These are phyloP conservation scores for Pleurotus tuoliensis DNA, from an alignment of 768 basidiomycete species.

Conservation along the genomic window DNA sequence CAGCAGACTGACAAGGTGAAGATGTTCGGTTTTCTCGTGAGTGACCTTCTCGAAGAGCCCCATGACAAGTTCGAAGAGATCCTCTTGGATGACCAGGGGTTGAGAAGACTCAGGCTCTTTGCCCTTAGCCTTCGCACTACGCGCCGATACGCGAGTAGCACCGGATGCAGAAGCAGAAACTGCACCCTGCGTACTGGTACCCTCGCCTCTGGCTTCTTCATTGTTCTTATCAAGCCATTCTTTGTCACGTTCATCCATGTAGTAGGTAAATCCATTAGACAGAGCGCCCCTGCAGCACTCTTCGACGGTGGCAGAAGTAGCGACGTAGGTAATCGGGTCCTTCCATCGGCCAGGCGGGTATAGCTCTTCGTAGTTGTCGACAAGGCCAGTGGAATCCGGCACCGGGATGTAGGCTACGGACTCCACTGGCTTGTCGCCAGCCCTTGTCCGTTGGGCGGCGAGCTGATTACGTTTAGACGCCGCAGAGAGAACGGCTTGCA, in stretches of 20 bases:
- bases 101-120: constrained; percentile 73
- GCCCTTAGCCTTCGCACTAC: constrained; percentile 76
- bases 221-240: constrained; percentile 95
- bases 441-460: constrained; percentile 22
- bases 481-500: constrained; percentile 47
- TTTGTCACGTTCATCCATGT: constrained; percentile 94
- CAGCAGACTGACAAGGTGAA: constrained; percentile 72
- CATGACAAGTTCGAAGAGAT: constrained; percentile 95
- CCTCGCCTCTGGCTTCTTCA: constrained; percentile 79
- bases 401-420: constrained; percentile 84
- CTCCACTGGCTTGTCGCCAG: constrained; percentile 22
- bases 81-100: constrained; percentile 73
- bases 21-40: constrained; percentile 83
- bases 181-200: constrained; percentile 74
- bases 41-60: constrained; percentile 89
- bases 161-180: constrained; percentile 40
- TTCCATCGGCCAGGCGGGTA: constrained; percentile 70
- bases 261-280: constrained; percentile 78
- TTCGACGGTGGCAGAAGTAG: constrained; percentile 84
- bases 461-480: constrained; percentile 30
- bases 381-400: constrained; percentile 81
- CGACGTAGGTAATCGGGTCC: constrained; percentile 75
- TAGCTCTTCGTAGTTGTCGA: constrained; percentile 72
- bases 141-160: constrained; percentile 39
- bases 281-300: constrained; percentile 61